Evolutionary conservation across 306 rosid species (phyloP), one percentile per base, ranked within the genome.

Genomic region (Urtica urens): DNA sequence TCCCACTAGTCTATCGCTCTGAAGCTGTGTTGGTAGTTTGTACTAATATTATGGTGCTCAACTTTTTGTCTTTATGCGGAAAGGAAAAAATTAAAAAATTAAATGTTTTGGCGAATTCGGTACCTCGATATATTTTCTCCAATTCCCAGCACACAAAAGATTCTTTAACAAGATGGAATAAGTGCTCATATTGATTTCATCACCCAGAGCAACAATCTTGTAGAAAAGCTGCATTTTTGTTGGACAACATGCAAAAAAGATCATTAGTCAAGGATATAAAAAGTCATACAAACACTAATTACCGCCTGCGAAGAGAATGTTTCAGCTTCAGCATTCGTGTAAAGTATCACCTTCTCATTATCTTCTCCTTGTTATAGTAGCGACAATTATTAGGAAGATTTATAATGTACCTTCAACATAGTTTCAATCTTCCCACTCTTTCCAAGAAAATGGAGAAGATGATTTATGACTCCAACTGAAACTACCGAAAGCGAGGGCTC

Each of bases 51-150:
- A n/a, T n/a, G n/a, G n/a, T n/a, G n/a, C n/a, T n/a, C n/a, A n/a
- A n/a, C n/a, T n/a, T n/a, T n/a, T n/a, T n/a, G n/a, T n/a, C n/a
- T n/a, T n/a, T n/a, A n/a, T n/a, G n/a, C n/a, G n/a, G n/a, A n/a
- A n/a, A n/a, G n/a, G n/a, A n/a, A n/a, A n/a, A n/a, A 16, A 8
- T 22, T 23, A 10, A 38, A 52, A 43, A 58, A 39, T 46, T 25
- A 8, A 28, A 35, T 38, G 18, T 7, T 8, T 40, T 19, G 13
- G 57, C 31, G 23, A 35, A 35, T 33, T 27, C 6, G 11, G 53
- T 68, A 78, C 96, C 97, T 88, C 95, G 56, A 88, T 72, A 72
- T 85, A 83, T 60, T 88, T 88, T 62, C 97, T 88, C 97, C 97
- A 88, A 55, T 79, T 84, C 55, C 97, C 90, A 15, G 81, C 62